Base-by-base conservation (phyloP, 2,329 filamentous ascomycete genomes). In the Pseudopyricularia cyperi region DNA sequence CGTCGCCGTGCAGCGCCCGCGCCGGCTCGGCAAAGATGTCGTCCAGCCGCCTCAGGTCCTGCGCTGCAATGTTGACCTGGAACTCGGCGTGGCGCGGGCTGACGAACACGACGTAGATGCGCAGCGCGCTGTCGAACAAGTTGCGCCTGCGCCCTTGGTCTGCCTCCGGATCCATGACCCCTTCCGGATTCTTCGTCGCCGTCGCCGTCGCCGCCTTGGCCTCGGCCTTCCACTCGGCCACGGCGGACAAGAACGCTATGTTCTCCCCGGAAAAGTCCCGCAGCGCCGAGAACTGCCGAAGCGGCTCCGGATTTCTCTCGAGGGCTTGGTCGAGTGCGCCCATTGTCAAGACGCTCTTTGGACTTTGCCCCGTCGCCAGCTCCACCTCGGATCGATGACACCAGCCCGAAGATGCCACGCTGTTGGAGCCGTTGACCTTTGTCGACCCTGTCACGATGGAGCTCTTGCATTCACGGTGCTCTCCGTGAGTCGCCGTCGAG, bases 261-360 rank as follows among this genome's bases (percentile, higher is more conserved):
- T 87, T 87, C 62, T 87, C 83, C 14, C 81, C 82, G 0, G 82
- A 85, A 60, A 86, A 85, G 57, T 86, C 83, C 34, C 75, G 72
- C 1, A 77, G 69, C 0, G 82, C 81, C 0, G 83, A 82, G 61
- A 83, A 87, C 51, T 79, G 66, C 52, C 82, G 77, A 0, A 87
- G 71, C 0, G 78, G 77, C 4, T 72, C 68, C 0, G 39, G 79
- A 60, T 83, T 82, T 49, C 72, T 70, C 52, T 73, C 68, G 0
- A 87, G 68, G 4, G 80, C 77, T 54, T 77, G 70, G 56, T 86
- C 81, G 2, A 86, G 71, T 0, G 80, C 78, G 42, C 71, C 69
- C 75, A 83, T 82, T 46, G 76, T 79, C 48, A 77, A 68, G 57
- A 79, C 70, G 49, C 70, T 76, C 56, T 71, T n/a, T 71, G 52